These are phyloP conservation scores for Candida caryicola DNA, from an alignment of 805 yeast species.

Conservation along the genomic window DNA sequence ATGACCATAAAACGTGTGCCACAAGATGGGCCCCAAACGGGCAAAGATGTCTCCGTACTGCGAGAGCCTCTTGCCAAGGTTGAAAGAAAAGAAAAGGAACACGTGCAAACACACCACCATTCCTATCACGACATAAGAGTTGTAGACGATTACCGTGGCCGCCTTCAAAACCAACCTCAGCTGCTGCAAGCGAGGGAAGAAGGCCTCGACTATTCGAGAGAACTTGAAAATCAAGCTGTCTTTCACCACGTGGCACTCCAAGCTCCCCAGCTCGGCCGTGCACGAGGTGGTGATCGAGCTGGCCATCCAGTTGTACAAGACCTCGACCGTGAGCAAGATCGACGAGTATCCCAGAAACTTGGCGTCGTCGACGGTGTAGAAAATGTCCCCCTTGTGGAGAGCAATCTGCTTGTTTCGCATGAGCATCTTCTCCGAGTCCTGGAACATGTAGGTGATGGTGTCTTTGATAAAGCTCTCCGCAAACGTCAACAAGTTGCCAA, in stretches of 20 bases:
- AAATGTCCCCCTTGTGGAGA: constrained; percentile 10
- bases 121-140: constrained; percentile 4
- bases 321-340: not conserved
- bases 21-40: constrained; percentile 1
- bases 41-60: not conserved
- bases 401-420: constrained; percentile 10
- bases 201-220: constrained; percentile 2
- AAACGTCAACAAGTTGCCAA: constrained; percentile 28
- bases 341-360: not conserved
- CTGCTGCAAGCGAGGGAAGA: constrained; percentile 1
- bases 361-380: constrained; percentile 2
- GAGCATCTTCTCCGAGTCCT: constrained; percentile 16
- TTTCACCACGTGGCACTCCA: not conserved
- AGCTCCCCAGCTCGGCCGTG: not conserved
- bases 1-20: not conserved
- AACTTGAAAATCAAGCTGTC: constrained; percentile 7
- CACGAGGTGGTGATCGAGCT: constrained; percentile 2
- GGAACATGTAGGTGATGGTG: constrained; percentile 24
- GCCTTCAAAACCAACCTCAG: constrained; percentile 3
- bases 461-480: constrained; percentile 28
- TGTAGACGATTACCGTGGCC: constrained; percentile 5
- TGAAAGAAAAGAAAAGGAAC: constrained; percentile 6
- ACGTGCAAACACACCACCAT: constrained; percentile 9
- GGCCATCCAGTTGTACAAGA: constrained; percentile 6
- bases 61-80: not conserved